Evolutionary conservation across 2,329 filamentous ascomycete species (phyloP).

Genomic region (Chrysosporium queenslandicum): DNA sequence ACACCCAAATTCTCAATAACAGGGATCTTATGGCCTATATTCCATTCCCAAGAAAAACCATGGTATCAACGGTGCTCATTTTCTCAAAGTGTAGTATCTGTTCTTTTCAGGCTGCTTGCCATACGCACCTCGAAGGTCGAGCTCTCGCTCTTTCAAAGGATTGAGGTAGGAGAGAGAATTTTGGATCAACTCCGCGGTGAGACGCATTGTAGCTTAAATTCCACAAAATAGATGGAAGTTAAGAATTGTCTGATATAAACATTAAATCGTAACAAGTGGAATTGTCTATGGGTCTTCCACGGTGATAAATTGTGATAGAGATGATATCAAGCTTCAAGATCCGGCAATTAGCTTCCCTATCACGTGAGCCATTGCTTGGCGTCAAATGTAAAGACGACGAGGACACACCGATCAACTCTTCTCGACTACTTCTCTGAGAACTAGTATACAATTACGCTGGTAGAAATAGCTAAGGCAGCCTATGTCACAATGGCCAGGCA

Average conservation of each 20-base stretch:
- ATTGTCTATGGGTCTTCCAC: too few relatives aligned
- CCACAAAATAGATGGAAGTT: neutral
- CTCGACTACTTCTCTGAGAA: too few relatives aligned
- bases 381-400: too few relatives aligned
- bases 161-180: constrained; percentile 96
- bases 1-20: constrained; percentile 95
- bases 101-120: constrained; percentile 61
- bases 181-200: constrained; percentile 90
- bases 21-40: constrained; percentile 92
- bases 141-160: constrained; percentile 94
- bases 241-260: neutral
- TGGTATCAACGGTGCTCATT: constrained; percentile 76
- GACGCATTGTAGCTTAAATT: constrained; percentile 56
- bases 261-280: neutral
- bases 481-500: too few relatives aligned
- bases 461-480: too few relatives aligned
- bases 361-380: too few relatives aligned
- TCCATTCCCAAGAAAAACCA: constrained; percentile 34
- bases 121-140: constrained; percentile 95
- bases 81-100: constrained; percentile 82
- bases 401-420: too few relatives aligned
- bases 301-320: too few relatives aligned
- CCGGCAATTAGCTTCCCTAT: too few relatives aligned
- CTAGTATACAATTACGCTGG: too few relatives aligned
- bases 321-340: neutral